Conservation (phyloP, 1,139 yeast genomes). For the Debaryomycetaceae sp. region DNA sequence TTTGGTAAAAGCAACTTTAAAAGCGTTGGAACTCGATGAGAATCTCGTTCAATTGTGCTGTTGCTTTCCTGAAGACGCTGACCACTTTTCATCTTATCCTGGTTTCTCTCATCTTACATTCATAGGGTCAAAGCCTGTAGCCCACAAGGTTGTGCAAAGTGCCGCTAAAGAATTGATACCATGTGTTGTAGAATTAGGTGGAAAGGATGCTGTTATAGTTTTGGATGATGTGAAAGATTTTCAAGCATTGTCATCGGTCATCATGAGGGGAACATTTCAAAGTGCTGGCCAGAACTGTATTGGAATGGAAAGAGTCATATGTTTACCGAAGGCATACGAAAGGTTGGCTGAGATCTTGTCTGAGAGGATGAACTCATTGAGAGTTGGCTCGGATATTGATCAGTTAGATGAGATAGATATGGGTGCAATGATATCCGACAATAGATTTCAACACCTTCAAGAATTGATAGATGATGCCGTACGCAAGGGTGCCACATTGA, state of each 20-base stretch:
- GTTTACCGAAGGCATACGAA: constrained; percentile 64
- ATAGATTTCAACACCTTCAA: constrained; percentile 66
- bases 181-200: constrained; percentile 92
- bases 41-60: constrained; percentile 79
- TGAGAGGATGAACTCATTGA: constrained; percentile 54
- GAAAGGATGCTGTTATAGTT: constrained; percentile 87
- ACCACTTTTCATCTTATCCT: constrained; percentile 78
- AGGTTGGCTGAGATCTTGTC: constrained; percentile 53
- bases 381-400: constrained; percentile 90
- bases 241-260: constrained; percentile 66
- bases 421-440: constrained; percentile 91
- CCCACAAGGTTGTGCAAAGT: constrained; percentile 77
- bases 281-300: constrained; percentile 97
- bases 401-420: constrained; percentile 85
- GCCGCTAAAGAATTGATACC: constrained; percentile 87
- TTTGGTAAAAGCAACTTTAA: constrained; percentile 67
- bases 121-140: constrained; percentile 93
- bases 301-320: constrained; percentile 91
- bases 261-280: constrained; percentile 93
- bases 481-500: constrained; percentile 69
- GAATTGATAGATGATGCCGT: constrained; percentile 71
- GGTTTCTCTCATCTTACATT: constrained; percentile 85
- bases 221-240: constrained; percentile 66
- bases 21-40: constrained; percentile 70
- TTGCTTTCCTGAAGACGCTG: constrained; percentile 82